Conservation (phyloP, 1,284 basidiomycete species). For the Leucoagaricus sp. region DNA sequence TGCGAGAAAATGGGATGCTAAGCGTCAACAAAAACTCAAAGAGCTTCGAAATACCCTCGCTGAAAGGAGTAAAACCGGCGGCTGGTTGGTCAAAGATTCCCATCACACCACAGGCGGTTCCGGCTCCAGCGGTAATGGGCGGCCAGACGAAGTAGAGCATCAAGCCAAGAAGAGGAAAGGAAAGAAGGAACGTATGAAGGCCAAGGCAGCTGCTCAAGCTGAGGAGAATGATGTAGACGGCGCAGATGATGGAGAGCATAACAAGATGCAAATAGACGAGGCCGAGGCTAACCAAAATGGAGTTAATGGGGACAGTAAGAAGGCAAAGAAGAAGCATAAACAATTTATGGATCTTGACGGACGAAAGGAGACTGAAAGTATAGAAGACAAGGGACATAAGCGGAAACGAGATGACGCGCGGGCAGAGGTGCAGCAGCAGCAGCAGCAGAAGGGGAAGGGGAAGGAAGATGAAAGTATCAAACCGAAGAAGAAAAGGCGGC, state of each 20-base stretch:
- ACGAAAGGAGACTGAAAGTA: constrained; percentile 14
- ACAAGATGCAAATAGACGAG: constrained; percentile 9
- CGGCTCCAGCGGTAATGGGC: constrained; percentile 9
- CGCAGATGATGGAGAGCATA: constrained; percentile 15
- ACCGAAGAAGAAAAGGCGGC: constrained; percentile 28
- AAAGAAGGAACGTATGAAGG: constrained; percentile 70
- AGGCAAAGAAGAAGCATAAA: constrained; percentile 6
- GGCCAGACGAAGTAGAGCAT: constrained; percentile 25
- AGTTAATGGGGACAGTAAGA: constrained; percentile 3
- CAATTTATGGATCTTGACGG: constrained; percentile 16
- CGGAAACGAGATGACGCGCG: constrained; percentile 14
- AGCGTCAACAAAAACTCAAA: constrained; percentile 67
- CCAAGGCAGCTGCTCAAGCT: constrained; percentile 18
- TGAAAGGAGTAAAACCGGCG: constrained; percentile 26
- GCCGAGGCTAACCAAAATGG: not conserved
- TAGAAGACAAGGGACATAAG: constrained; percentile 8
- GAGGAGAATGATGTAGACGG: not conserved
- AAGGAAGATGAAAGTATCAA: constrained; percentile 15
- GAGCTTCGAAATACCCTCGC: constrained; percentile 70
- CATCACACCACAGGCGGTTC: constrained; percentile 16
- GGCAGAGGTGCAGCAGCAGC: constrained; percentile 11
- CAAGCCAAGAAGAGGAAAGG: constrained; percentile 68
- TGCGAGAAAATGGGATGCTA: constrained; percentile 54
- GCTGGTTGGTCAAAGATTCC: constrained; percentile 19
- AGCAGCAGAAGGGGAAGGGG: constrained; percentile 2